Base-by-base conservation (phyloP, 176 grass and related monocot genomes). In the Thalia dealbata region DNA sequence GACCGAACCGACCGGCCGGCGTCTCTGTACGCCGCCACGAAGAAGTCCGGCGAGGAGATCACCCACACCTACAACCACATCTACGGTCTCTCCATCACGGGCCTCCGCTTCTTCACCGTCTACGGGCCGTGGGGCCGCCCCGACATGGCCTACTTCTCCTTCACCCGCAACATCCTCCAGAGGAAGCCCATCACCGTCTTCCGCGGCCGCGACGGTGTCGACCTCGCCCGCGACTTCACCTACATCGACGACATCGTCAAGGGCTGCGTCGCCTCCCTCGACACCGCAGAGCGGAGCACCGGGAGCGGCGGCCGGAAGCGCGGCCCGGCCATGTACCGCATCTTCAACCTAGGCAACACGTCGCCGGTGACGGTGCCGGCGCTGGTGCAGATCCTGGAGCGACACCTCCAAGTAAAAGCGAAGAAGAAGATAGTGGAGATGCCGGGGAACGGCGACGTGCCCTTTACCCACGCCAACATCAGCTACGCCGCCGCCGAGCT, bases 1-100 rank as follows among this genome's bases (percentile, higher is more conserved):
- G 54, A 80, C 64, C 78, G 78, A 25, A 80, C 83, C 58, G 82
- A 84, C 32, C 82, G 78, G n/a, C 82, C 82, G 0, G 82, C 82
- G 35, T 84, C 82, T 0, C 67, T 84, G 12, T 84, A 84, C 68
- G 82, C 82, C 0, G 82, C 82, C 43, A 84, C 82, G n/a, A 84
- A 84, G 76, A 84, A 84, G 62, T 69, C 82, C 19, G 82, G 82
- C 15, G 82, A 84, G 77, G 82, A 78, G 28, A 84, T 84, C n/a
- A 77, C 82, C 18, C 82, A 84, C 14, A 77, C 78, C 14, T 84
- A 84, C 63, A 84, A 84, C 32, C 82, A 84, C 64, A 84, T 84
- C 32, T 84, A 76, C 26, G 82, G 82, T 21, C 25, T 84, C 10
- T 80, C 82, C 14, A 79, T 80, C 68, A 84, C 82, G 0, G 77